Percentiles rank a stretch among this genome's conserved stretches.
These are phyloP conservation scores for Clarireedia sp. DNA, from an alignment of 2,329 filamentous ascomycete species.

Conservation along the genomic window DNA sequence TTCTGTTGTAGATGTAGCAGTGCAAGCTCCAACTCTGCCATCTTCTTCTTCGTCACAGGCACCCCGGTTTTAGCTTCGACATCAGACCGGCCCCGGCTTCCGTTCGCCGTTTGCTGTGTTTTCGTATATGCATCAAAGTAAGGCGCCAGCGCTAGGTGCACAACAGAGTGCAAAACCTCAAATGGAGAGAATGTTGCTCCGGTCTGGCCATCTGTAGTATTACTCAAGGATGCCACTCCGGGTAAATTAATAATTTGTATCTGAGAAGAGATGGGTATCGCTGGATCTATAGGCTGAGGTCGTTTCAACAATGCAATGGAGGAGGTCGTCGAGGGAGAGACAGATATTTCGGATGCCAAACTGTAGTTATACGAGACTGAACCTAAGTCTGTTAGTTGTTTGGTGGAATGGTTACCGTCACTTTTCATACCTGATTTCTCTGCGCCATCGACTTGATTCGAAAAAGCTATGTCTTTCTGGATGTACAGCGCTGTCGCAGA, in stretches of 20 bases:
- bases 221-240: slow-evolving; percentile 60
- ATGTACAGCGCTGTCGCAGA: slow-evolving; percentile 77
- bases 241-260: slow-evolving; percentile 91
- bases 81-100: slow-evolving; percentile 66
- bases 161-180: slow-evolving; percentile 83
- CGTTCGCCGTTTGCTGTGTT: slow-evolving; percentile 59
- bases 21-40: slow-evolving; percentile 87
- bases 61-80: slow-evolving; percentile 90
- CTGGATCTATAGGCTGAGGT: slow-evolving; percentile 77
- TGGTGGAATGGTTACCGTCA: background rate
- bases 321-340: slow-evolving; percentile 69
- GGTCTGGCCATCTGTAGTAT: slow-evolving; percentile 59
- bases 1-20: slow-evolving; percentile 92
- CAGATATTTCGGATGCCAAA: slow-evolving; percentile 73
- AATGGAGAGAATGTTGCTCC: slow-evolving; percentile 72
- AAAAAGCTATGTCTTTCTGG: slow-evolving; percentile 65
- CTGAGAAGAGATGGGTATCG: slow-evolving; percentile 74
- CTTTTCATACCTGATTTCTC: slow-evolving; percentile 32
- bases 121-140: slow-evolving; percentile 97
- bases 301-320: slow-evolving; percentile 88
- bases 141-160: slow-evolving; percentile 85
- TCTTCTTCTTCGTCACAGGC: slow-evolving; percentile 92
- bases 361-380: slow-evolving; percentile 63
- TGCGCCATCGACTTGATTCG: slow-evolving; percentile 21
- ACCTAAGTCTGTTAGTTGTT: slow-evolving; percentile 33